Base-by-base conservation (phyloP, 768 basidiomycete species). In the Lactifluus pinguis region DNA sequence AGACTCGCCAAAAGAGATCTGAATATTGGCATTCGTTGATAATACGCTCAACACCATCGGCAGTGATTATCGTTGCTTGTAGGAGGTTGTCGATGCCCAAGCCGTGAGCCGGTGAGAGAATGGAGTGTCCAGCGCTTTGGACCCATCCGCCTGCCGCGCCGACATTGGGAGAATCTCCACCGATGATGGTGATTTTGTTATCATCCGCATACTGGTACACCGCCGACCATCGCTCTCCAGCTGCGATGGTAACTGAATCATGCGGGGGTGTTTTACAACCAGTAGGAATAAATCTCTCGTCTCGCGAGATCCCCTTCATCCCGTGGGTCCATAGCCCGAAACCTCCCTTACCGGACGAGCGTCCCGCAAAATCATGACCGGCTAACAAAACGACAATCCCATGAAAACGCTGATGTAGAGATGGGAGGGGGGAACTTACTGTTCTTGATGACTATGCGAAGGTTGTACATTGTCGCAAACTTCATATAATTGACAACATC, bases 401-500 rank as follows among this genome's bases (percentile, higher is more conserved):
- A 25, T 25, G 11, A 15, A 17, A 5, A 5, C 15, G 17, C 25
- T 25, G 25, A 25, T 2, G 41, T 0, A 7, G 41, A 11, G 25
- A 6, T 15, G 41, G 41, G 41, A 4, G n/a, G 32, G 6, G 30
- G 30, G 13, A 13, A 21, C 41, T 17, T n/a, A 29, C 42, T 32
- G 38, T 41, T 53, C 38, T 51, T 44, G 51, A 60, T 36, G 52
- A 44, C 59, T 10, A 54, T 39, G 25, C 47, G 32, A 21, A 53
- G 42, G 29, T 25, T 44, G 19, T 30, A 19, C 52, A 2, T 17
- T 2, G 41, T 29, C 17, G 21, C 41, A 29, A 38, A 45, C 25
- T 17, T 34, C 38, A 49, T n/a, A 34, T 11, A 52, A 36, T 69
- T 72, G 62, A 73, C 73, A 11, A 74, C 68, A 57, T 74, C 72